Evolutionary conservation across 2,329 filamentous ascomycete species (phyloP).

Genomic region (Penicillium sumatraense): DNA sequence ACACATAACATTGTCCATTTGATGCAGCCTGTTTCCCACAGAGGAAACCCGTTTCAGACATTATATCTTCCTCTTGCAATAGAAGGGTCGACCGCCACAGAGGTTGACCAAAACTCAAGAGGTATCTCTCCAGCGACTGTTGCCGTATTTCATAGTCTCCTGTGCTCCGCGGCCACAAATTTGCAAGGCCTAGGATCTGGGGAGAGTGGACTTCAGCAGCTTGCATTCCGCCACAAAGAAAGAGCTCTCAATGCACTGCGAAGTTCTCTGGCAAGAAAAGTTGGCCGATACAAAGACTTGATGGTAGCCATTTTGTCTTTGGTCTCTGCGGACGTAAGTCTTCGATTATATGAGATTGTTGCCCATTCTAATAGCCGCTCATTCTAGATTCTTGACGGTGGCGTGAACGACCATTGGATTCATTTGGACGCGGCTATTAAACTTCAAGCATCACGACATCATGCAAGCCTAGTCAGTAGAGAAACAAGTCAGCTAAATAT

Average conservation of each 20-base stretch:
- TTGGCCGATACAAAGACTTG: background rate
- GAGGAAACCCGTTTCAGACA: background rate
- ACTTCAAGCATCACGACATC: background rate
- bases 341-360: too few species aligned
- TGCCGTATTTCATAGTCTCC: background rate
- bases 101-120: background rate
- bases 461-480: background rate
- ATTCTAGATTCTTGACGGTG: background rate
- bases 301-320: background rate
- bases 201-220: background rate
- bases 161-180: background rate
- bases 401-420: background rate
- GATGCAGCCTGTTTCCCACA: background rate
- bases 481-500: background rate
- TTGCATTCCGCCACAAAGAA: background rate
- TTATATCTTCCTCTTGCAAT: background rate
- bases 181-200: background rate
- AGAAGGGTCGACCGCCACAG: background rate
- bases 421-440: background rate
- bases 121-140: background rate
- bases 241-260: background rate
- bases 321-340: background rate
- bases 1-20: background rate
- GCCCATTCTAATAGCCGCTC: background rate
- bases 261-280: background rate